Evolutionary conservation across 768 basidiomycete species (phyloP).

Genomic region (Pleurotus citrinopileatus): DNA sequence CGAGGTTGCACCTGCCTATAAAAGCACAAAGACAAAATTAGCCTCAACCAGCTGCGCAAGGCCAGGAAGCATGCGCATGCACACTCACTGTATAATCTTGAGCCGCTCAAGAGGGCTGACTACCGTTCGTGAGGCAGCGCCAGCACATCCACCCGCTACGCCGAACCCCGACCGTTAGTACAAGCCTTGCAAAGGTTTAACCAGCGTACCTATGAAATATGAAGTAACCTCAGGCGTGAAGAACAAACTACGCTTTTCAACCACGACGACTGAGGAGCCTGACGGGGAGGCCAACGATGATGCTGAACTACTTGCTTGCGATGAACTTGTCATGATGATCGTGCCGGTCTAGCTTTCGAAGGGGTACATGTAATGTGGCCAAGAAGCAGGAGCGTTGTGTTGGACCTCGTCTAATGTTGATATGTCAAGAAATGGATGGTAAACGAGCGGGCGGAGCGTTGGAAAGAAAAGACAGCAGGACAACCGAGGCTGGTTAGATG

Average conservation of each 20-base stretch:
- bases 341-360: not conserved
- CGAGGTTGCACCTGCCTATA: constrained; percentile 89
- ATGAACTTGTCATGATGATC: constrained; percentile 7
- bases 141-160: constrained; percentile 54
- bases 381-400: not conserved
- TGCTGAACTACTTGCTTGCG: constrained; percentile 4
- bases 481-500: constrained; percentile 4
- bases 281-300: not conserved
- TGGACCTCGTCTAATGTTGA: not conserved
- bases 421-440: not conserved
- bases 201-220: constrained; percentile 39
- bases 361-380: constrained; percentile 5
- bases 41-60: constrained; percentile 3
- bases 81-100: constrained; percentile 92
- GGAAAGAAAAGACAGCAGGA: not conserved
- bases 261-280: not conserved
- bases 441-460: constrained; percentile 4
- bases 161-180: constrained; percentile 12
- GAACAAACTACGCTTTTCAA: constrained; percentile 14
- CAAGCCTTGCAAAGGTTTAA: not conserved
- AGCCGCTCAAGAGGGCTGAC: constrained; percentile 90
- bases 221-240: constrained; percentile 37
- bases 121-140: constrained; percentile 81
- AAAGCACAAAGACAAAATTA: constrained; percentile 7
- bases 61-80: constrained; percentile 7